phyloP scores from a whole-genome alignment of 108 stramenopile genomes.

The Seminavis robusta region DNA sequence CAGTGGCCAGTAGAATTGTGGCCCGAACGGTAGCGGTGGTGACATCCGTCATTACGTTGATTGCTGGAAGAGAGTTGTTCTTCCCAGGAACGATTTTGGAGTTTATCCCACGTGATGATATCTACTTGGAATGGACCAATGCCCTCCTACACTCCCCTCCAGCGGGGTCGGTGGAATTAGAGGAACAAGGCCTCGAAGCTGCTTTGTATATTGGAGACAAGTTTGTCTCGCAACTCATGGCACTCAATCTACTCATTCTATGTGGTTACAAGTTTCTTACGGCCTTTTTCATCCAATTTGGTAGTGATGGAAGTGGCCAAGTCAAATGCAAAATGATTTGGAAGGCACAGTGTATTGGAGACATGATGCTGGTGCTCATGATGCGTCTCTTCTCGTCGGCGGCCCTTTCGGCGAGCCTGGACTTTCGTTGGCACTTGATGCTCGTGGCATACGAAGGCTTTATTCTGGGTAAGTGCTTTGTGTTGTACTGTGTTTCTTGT shows the following conservation, averaged over 20 bases:
- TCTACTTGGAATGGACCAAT: constrained; percentile 86
- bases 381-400: constrained; percentile 73
- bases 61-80: constrained; percentile 72
- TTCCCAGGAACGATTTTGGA: constrained; percentile 68
- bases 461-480: constrained; percentile 69
- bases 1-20: constrained; percentile 67
- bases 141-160: constrained; percentile 85
- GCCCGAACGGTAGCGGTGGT: constrained; percentile 66
- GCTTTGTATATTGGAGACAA: constrained; percentile 78
- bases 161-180: constrained; percentile 64
- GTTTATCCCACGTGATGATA: constrained; percentile 83
- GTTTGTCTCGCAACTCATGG: constrained; percentile 65
- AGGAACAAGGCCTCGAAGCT: constrained; percentile 65
- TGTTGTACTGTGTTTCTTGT: too few species aligned
- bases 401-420: constrained; percentile 70
- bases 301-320: constrained; percentile 64
- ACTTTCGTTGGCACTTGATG: constrained; percentile 89
- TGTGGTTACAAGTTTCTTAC: constrained; percentile 69
- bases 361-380: constrained; percentile 52
- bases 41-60: constrained; percentile 43
- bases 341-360: constrained; percentile 62
- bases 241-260: constrained; percentile 52
- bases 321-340: constrained; percentile 76
- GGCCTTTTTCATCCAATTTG: constrained; percentile 44
- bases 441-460: constrained; percentile 77